These are phyloP conservation scores for Cicer judaicum DNA, from an alignment of 306 rosid genomes.

Conservation along the genomic window DNA sequence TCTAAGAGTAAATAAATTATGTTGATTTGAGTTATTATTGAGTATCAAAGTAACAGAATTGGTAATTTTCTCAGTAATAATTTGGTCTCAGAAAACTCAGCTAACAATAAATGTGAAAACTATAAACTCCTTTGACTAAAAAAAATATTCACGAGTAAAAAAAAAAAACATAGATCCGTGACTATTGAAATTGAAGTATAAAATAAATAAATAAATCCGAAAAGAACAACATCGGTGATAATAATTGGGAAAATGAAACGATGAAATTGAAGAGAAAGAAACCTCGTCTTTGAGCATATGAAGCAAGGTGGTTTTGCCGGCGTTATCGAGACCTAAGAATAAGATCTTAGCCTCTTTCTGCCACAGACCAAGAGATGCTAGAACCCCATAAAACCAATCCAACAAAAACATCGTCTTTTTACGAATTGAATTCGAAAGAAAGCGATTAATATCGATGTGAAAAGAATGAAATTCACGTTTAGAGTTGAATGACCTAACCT, in stretches of 20 bases:
- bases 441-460: conserved; percentile 10
- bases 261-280: conserved; percentile 16
- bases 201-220: background rate
- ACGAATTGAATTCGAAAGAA: conserved; percentile 5
- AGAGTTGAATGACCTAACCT: conserved; percentile 52
- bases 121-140: background rate
- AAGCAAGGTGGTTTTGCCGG: conserved; percentile 89
- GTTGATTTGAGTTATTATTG: background rate
- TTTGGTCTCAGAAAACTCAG: background rate
- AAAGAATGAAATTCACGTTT: conserved; percentile 3
- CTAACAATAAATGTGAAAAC: conserved; percentile 2
- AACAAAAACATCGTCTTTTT: conserved; percentile 62
- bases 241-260: background rate
- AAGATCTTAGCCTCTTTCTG: conserved; percentile 96
- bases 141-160: background rate
- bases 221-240: background rate
- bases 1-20: background rate
- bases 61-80: conserved; percentile 3
- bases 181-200: background rate
- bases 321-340: conserved; percentile 87
- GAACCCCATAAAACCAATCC: conserved; percentile 89
- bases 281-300: conserved; percentile 98
- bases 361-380: conserved; percentile 90
- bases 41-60: background rate
- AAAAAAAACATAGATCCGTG: conserved; percentile 3